Evolutionary conservation across 768 basidiomycete species (phyloP).

Genomic region (Termitomyces sp.): DNA sequence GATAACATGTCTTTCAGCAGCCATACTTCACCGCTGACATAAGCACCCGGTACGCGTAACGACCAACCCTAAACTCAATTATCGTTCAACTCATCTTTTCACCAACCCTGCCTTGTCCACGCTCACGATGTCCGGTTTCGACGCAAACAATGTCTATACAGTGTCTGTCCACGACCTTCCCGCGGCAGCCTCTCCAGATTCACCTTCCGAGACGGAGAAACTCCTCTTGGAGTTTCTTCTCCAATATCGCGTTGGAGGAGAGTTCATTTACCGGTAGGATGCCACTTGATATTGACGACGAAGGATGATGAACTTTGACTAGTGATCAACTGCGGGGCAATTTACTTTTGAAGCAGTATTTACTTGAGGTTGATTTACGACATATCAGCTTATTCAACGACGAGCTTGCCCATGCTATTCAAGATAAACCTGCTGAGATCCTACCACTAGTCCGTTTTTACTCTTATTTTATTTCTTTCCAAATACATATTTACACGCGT

Average conservation of each 20-base stretch:
- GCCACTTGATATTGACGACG: not conserved
- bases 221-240: conserved; percentile 81
- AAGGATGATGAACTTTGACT: conserved; percentile 11
- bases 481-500: not conserved
- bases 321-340: conserved; percentile 89
- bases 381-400: conserved; percentile 84
- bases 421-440: conserved; percentile 84
- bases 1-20: no score
- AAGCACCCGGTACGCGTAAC: conserved; percentile 19
- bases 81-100: conserved; percentile 7
- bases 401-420: conserved; percentile 86
- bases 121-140: conserved; percentile 77
- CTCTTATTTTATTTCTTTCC: not conserved
- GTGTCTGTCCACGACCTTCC: conserved; percentile 71
- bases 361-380: conserved; percentile 82
- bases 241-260: conserved; percentile 82
- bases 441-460: conserved; percentile 68
- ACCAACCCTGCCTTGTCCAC: not conserved
- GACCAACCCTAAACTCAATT: conserved; percentile 22
- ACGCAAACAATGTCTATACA: conserved; percentile 73
- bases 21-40: conserved; percentile 11
- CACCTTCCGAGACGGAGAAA: conserved; percentile 76
- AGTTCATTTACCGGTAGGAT: conserved; percentile 84
- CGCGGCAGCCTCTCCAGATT: conserved; percentile 51
- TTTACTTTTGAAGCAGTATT: conserved; percentile 80